phyloP scores from a whole-genome alignment of 1,284 basidiomycete species.

The Melampsora americana region DNA sequence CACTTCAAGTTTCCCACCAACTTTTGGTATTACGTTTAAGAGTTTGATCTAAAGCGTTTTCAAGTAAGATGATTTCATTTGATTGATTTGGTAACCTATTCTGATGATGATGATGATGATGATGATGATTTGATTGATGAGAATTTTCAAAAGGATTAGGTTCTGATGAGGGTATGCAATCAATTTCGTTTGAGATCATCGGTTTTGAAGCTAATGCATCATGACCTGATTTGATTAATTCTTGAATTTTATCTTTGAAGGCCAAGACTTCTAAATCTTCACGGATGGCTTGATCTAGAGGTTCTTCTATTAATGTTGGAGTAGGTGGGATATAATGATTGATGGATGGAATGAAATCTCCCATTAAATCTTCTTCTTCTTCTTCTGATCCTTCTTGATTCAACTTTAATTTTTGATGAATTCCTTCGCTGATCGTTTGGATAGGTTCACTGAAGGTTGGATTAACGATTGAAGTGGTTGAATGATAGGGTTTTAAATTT shows the following conservation, averaged over 20 bases:
- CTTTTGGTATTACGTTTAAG: neutral
- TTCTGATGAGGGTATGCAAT: neutral
- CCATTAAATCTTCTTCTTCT: constrained; percentile 21
- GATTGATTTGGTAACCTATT: neutral
- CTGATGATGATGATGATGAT: neutral
- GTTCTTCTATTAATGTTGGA: neutral
- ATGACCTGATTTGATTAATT: constrained; percentile 24
- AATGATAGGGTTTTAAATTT: neutral
- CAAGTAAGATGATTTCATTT: neutral
- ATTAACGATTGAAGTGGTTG: neutral
- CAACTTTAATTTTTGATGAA: neutral
- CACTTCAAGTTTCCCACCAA: constrained; percentile 21
- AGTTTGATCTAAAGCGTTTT: constrained; percentile 13
- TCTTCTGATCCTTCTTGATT: neutral
- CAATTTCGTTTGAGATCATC: neutral
- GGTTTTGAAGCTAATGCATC: constrained; percentile 26
- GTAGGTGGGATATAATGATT: constrained; percentile 16
- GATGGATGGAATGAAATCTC: constrained; percentile 26
- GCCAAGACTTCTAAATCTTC: constrained; percentile 21
- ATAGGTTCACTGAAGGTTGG: neutral
- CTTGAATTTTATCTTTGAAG: constrained; percentile 26
- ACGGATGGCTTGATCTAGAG: neutral
- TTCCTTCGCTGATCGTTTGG: neutral
- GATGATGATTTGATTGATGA: too few relatives aligned
- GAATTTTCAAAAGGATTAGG: too few relatives aligned